These are phyloP conservation scores for Chaetomiaceae sp. DNA, from an alignment of 2,329 filamentous ascomycete species.

Conservation along the genomic window DNA sequence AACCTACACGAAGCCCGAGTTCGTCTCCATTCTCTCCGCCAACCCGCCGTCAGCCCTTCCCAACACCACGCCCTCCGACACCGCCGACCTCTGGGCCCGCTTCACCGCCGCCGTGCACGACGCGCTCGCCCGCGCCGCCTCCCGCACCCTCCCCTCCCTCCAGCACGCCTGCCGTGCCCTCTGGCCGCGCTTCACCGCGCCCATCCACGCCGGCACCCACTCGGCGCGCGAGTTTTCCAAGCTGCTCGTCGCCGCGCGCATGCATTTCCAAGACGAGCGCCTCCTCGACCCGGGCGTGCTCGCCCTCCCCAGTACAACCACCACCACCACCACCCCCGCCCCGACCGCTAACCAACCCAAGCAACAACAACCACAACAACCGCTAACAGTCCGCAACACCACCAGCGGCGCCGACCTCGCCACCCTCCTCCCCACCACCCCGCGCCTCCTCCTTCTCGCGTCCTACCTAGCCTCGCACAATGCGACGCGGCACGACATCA, in stretches of 20 bases:
- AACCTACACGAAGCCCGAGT: slow-evolving; percentile 74
- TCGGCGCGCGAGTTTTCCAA: slow-evolving; percentile 76
- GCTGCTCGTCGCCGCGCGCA: slow-evolving; percentile 64
- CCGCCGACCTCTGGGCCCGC: slow-evolving; percentile 66
- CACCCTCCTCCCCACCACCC: slow-evolving; percentile 60
- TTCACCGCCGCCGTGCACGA: slow-evolving; percentile 86
- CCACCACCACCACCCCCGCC: neutral
- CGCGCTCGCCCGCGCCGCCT: slow-evolving; percentile 71
- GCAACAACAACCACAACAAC: neutral
- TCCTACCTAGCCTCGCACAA: slow-evolving; percentile 81
- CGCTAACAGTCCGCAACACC: neutral
- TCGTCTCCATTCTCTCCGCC: slow-evolving; percentile 65
- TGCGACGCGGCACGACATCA: slow-evolving; percentile 62
- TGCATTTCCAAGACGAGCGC: slow-evolving; percentile 67
- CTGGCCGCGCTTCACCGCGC: slow-evolving; percentile 79
- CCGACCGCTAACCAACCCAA: slow-evolving; percentile 2
- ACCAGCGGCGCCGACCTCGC: slow-evolving; percentile 39
- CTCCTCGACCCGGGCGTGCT: slow-evolving; percentile 61
- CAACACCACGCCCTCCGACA: slow-evolving; percentile 49
- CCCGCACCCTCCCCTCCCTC: slow-evolving; percentile 71
- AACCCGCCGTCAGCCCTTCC: slow-evolving; percentile 44
- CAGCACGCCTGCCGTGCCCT: slow-evolving; percentile 62
- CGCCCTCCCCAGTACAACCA: slow-evolving; percentile 16
- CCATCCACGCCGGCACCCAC: slow-evolving; percentile 67
- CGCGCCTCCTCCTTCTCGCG: slow-evolving; percentile 66